Conservation (phyloP, 1,284 basidiomycete genomes). For the Phellinidium pouzarii region DNA sequence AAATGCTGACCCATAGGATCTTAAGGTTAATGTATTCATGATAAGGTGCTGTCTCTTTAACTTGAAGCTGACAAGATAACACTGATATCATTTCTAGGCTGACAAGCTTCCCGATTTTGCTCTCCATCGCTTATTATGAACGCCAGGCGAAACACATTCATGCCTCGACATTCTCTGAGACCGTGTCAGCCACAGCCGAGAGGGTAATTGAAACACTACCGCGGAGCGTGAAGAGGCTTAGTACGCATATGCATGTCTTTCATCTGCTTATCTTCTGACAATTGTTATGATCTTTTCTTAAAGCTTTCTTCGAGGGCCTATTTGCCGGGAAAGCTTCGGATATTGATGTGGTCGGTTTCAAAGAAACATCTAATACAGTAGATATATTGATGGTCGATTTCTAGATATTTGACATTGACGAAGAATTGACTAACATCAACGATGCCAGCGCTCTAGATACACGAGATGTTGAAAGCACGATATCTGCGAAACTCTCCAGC, state of each 20-base stretch:
- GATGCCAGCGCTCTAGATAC: slow-evolving; percentile 51
- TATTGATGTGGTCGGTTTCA: slow-evolving; percentile 56
- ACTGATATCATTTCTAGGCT: slow-evolving; percentile 37
- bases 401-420: slow-evolving; percentile 80
- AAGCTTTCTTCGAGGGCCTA: slow-evolving; percentile 73
- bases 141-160: slow-evolving; percentile 64
- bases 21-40: slow-evolving; percentile 82
- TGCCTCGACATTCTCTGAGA: slow-evolving; percentile 65
- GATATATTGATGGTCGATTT: background rate
- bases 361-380: background rate
- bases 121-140: slow-evolving; percentile 79
- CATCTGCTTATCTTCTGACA: slow-evolving; percentile 17
- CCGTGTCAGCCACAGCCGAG: slow-evolving; percentile 58
- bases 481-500: slow-evolving; percentile 23
- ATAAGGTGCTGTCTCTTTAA: slow-evolving; percentile 45
- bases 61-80: slow-evolving; percentile 21
- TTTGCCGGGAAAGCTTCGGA: slow-evolving; percentile 67
- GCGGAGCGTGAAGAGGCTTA: slow-evolving; percentile 59
- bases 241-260: slow-evolving; percentile 37
- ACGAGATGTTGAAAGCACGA: slow-evolving; percentile 29
- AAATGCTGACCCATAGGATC: slow-evolving; percentile 14
- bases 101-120: slow-evolving; percentile 82
- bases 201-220: slow-evolving; percentile 68
- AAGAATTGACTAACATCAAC: slow-evolving; percentile 39
- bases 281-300: background rate